Percentiles rank a stretch among this genome's conserved stretches.
These are phyloP conservation scores for Chaetoceros tenuissimus DNA, from an alignment of 108 stramenopile genomes.

Conservation along the genomic window DNA sequence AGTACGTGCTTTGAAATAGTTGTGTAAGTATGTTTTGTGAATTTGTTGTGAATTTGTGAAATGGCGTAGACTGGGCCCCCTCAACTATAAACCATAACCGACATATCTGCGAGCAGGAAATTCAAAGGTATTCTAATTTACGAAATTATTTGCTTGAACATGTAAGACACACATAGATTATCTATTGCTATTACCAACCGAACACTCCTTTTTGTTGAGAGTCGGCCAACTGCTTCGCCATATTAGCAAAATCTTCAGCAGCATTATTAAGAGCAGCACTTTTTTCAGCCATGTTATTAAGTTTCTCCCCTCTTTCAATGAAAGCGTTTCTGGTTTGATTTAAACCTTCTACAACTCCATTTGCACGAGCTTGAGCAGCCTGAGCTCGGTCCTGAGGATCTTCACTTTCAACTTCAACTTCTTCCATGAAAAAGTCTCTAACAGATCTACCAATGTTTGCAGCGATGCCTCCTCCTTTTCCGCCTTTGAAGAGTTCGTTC, in stretches of 20 bases:
- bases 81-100: no score
- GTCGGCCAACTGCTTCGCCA: slow-evolving; percentile 68
- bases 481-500: slow-evolving; percentile 5
- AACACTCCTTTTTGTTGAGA: slow-evolving; percentile 37
- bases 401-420: slow-evolving; percentile 27
- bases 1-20: no score
- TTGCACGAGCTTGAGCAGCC: slow-evolving; percentile 11
- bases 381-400: slow-evolving; percentile 13
- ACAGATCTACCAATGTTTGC: slow-evolving; percentile 24
- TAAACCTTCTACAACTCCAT: slow-evolving; percentile 19
- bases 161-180: no score
- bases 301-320: slow-evolving; percentile 63
- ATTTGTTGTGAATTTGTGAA: no score
- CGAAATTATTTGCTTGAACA: no score
- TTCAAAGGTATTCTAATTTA: no score
- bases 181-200: slow-evolving; percentile 37
- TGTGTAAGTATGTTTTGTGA: no score
- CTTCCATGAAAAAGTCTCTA: slow-evolving; percentile 29
- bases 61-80: no score
- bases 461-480: slow-evolving; percentile 31
- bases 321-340: slow-evolving; percentile 57
- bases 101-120: no score
- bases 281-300: slow-evolving; percentile 62
- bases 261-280: slow-evolving; percentile 61
- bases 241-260: slow-evolving; percentile 66